These are phyloP conservation scores for Xerocomus minutiporus DNA, from an alignment of 1,284 basidiomycete genomes.

Conservation along the genomic window DNA sequence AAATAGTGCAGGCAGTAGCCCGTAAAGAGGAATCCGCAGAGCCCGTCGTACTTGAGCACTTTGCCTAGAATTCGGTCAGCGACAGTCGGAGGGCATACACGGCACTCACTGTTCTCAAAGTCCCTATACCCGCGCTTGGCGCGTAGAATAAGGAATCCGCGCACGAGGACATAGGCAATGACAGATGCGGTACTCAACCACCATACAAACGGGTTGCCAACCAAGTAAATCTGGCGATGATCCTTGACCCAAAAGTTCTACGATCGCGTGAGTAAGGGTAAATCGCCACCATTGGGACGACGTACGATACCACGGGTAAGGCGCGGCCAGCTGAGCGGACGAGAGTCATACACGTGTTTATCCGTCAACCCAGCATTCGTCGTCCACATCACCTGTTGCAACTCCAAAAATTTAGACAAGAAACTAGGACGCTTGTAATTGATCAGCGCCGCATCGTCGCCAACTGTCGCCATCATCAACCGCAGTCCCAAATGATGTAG, in stretches of 20 bases:
- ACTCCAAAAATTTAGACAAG: slow-evolving; percentile 85
- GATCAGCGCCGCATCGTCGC: slow-evolving; percentile 68
- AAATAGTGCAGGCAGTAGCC: slow-evolving; percentile 94
- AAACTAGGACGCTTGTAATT: slow-evolving; percentile 89
- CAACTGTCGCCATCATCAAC: slow-evolving; percentile 45
- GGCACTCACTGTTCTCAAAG: slow-evolving; percentile 78
- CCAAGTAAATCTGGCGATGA: slow-evolving; percentile 89
- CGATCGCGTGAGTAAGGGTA: not conserved
- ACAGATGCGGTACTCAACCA: slow-evolving; percentile 78
- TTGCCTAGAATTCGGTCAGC: slow-evolving; percentile 50
- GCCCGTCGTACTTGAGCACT: slow-evolving; percentile 86
- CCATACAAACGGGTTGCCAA: slow-evolving; percentile 95
- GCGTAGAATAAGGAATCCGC: slow-evolving; percentile 80
- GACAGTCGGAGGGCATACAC: not conserved
- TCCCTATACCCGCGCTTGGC: slow-evolving; percentile 89
- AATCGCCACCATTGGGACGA: slow-evolving; percentile 13
- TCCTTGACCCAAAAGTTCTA: slow-evolving; percentile 99
- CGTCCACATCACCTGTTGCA: slow-evolving; percentile 97
- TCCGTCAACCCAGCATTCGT: slow-evolving; percentile 96
- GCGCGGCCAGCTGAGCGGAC: slow-evolving; percentile 86
- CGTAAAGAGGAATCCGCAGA: slow-evolving; percentile 88
- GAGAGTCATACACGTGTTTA: slow-evolving; percentile 90
- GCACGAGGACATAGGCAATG: slow-evolving; percentile 59
- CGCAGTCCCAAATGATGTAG: not conserved
- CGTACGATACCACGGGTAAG: slow-evolving; percentile 89